Conservation (phyloP, 305 asterid genomes). For the Solanum hybrid region DNA sequence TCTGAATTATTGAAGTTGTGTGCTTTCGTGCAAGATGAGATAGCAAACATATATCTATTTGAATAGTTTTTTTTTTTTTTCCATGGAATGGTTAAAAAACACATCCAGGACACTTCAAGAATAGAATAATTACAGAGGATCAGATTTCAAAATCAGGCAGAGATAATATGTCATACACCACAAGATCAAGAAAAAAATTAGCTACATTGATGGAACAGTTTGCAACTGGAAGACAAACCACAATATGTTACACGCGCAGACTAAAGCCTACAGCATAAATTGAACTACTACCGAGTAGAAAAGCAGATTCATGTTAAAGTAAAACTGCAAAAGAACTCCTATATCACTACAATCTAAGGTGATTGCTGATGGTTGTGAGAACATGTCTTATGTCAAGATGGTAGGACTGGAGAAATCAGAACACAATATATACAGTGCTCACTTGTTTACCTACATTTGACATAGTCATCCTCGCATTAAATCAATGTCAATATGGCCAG, state of each 20-base stretch:
- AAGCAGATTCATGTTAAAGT: conserved; percentile 10
- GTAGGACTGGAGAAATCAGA: conserved; percentile 7
- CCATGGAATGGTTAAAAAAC: neutral
- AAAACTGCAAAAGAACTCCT: neutral
- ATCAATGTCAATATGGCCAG: conserved; percentile 31
- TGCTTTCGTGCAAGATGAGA: neutral
- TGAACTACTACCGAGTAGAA: neutral
- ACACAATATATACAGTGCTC: conserved; percentile 16
- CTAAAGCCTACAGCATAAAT: neutral
- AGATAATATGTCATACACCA: neutral
- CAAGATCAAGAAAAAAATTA: neutral
- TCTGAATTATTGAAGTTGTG: neutral
- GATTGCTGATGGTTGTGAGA: neutral
- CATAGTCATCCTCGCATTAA: conserved; percentile 20
- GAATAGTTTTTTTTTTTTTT: neutral
- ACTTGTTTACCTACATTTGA: conserved; percentile 9
- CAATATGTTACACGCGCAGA: neutral
- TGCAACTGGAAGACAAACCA: neutral
- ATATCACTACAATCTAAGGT: neutral
- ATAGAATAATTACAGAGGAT: neutral
- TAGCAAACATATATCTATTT: neutral
- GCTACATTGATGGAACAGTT: neutral
- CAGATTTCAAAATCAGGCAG: neutral
- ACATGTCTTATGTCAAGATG: neutral
- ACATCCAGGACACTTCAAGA: neutral